Percentiles rank a stretch among this genome's conserved stretches.
phyloP scores from a whole-genome alignment of 768 basidiomycete species.

The Lentinula edodes region DNA sequence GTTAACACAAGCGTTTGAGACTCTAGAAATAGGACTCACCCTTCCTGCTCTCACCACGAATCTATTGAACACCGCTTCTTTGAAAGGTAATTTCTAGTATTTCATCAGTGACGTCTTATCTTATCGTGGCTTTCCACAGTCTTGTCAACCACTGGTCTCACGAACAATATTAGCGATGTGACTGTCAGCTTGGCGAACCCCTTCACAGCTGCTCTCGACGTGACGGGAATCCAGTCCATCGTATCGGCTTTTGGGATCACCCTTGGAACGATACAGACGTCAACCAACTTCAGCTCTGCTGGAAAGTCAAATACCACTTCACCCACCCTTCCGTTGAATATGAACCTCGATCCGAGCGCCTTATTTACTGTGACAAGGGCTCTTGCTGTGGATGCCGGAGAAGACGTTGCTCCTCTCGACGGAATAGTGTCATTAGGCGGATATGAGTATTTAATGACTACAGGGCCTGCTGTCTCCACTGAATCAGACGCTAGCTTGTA shows the following conservation, averaged over 20 bases:
- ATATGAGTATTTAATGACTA: slow-evolving; percentile 48
- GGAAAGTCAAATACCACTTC: slow-evolving; percentile 54
- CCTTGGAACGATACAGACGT: slow-evolving; percentile 55
- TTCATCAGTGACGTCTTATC: not conserved
- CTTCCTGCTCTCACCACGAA: slow-evolving; percentile 57
- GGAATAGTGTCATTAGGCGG: slow-evolving; percentile 63
- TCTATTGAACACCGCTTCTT: slow-evolving; percentile 49
- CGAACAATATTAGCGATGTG: slow-evolving; percentile 61
- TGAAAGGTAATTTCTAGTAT: slow-evolving; percentile 38
- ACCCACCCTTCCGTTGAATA: slow-evolving; percentile 50
- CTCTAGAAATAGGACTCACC: slow-evolving; percentile 46
- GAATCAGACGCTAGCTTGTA: slow-evolving; percentile 45
- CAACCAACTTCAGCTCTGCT: slow-evolving; percentile 42
- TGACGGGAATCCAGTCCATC: slow-evolving; percentile 55
- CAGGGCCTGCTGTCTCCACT: slow-evolving; percentile 20
- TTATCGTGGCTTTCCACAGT: slow-evolving; percentile 27
- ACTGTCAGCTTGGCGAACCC: slow-evolving; percentile 60
- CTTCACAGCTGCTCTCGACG: slow-evolving; percentile 53
- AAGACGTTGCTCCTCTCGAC: slow-evolving; percentile 57
- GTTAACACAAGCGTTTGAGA: slow-evolving; percentile 54
- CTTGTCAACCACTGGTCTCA: slow-evolving; percentile 55
- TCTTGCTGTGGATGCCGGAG: slow-evolving; percentile 58
- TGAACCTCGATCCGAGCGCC: slow-evolving; percentile 65
- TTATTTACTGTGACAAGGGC: slow-evolving; percentile 68
- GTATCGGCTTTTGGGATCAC: slow-evolving; percentile 56